A percentile compares a stretch with the other conserved stretches of the same genome.
Conservation (phyloP, 768 basidiomycete species). For the Agrocybe praecox region DNA sequence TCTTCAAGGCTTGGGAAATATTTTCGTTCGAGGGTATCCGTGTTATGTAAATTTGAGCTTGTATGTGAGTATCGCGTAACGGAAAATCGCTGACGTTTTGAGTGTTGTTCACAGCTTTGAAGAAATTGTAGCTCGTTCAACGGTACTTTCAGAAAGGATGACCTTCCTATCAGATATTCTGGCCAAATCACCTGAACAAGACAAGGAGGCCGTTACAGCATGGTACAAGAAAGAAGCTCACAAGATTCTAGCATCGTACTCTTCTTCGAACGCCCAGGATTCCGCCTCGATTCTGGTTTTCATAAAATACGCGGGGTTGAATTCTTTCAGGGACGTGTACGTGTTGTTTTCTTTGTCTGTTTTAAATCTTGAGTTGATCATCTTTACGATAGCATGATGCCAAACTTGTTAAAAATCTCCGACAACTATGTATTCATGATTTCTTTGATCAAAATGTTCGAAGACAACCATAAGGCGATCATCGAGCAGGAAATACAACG, state of each 20-base stretch:
- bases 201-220: conserved; percentile 8
- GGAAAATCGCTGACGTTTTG: neutral
- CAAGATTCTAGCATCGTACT: conserved; percentile 21
- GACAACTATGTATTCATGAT: conserved; percentile 24
- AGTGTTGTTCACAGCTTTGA: conserved; percentile 17
- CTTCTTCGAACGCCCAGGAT: conserved; percentile 18
- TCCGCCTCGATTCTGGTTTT: conserved; percentile 25
- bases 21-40: conserved; percentile 26
- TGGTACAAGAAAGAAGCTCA: conserved; percentile 23
- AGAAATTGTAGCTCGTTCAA: conserved; percentile 14
- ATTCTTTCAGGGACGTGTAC: conserved; percentile 21
- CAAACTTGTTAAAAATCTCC: conserved; percentile 19
- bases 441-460: conserved; percentile 24
- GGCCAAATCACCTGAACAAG: conserved; percentile 10
- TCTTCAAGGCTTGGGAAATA: conserved; percentile 20
- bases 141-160: conserved; percentile 16
- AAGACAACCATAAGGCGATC: conserved; percentile 13
- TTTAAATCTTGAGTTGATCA: no score
- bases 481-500: conserved; percentile 4
- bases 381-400: conserved; percentile 20
- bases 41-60: conserved; percentile 14
- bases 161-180: conserved; percentile 21
- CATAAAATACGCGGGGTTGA: conserved; percentile 17
- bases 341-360: conserved; percentile 4
- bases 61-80: no score